A percentile compares a stretch with the other conserved stretches of the same genome.
These are phyloP conservation scores for Telopea speciosissima DNA, from an alignment of 177 flowering plant genomes.

Conservation along the genomic window DNA sequence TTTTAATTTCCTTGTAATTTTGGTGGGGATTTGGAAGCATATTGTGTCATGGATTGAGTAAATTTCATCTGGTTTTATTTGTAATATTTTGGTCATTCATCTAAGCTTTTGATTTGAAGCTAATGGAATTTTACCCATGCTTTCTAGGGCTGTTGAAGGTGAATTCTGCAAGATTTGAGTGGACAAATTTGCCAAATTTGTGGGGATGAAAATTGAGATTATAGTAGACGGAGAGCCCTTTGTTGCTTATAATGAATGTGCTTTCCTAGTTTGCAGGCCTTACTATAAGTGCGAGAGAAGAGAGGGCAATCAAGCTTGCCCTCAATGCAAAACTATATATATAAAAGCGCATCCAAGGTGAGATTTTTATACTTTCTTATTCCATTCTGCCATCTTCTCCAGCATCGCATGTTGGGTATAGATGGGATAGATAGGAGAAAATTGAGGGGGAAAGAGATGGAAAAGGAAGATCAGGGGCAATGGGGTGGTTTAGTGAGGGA, in stretches of 20 bases:
- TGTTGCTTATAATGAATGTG: constrained; percentile 98
- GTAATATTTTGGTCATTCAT: no score
- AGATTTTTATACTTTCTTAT: not conserved
- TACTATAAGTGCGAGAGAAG: constrained; percentile 90
- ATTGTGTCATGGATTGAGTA: no score
- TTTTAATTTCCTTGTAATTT: no score
- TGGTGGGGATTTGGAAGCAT: no score
- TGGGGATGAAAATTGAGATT: constrained; percentile 78
- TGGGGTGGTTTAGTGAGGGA: no score
- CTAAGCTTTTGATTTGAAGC: not conserved
- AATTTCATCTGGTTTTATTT: no score
- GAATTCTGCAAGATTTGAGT: constrained; percentile 56
- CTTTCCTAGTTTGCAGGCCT: constrained; percentile 81
- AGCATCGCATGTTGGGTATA: no score
- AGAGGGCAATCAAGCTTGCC: constrained; percentile 84
- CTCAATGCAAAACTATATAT: constrained; percentile 88
- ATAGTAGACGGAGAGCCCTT: constrained; percentile 70
- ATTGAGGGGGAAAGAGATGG: no score
- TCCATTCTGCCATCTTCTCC: not conserved
- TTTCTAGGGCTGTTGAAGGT: constrained; percentile 38
- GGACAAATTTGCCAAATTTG: constrained; percentile 85
- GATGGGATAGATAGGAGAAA: no score
- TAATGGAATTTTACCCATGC: not conserved
- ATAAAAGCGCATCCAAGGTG: constrained; percentile 90
- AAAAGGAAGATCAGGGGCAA: no score